Evolutionary conservation across 2,329 filamentous ascomycete species (phyloP), one percentile per base, ranked within the genome.

Genomic region (Nigrograna mackinnonii): DNA sequence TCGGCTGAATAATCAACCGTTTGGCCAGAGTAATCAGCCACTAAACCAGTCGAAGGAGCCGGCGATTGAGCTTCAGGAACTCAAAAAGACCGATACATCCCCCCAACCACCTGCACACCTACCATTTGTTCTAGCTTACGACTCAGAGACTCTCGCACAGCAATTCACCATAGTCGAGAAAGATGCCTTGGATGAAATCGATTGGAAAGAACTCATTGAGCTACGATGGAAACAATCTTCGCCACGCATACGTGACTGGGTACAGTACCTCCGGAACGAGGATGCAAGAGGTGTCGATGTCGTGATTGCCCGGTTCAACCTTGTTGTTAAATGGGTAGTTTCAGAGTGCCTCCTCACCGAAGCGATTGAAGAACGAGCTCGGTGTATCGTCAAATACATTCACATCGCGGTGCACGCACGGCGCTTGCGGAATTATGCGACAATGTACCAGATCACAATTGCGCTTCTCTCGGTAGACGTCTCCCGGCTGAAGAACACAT

Each of bases 161-260:
- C 89, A 94, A 56, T 89, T 94, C 54, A 92, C 88, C 0, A 77
- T 94, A 22, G 89, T 94, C 35, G 89, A 94, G 60, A 91, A 92
- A 64, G 89, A 92, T 61, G 89, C 88, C 1, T 74, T 94, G 17
- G 88, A 90, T 54, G 89, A 92, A 65, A 87, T 94, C 49, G 88
- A 92, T 68, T 94, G 89, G 89, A 90, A 87, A 62, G 89, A 94
- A 54, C 75, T 94, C 11, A 88, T 92, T 41, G 87, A 91, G 41
- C 85, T 94, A 78, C 82, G 82, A 37, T 92, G 89, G 87, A 89
- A 88, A 62, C 83, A 90, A 54, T 78, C 80, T 13, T 80, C 79
- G 35, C 83, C 79, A 37, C 76, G 85, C 46, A 80, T 83, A 24
- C 80, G 84, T 39, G 89, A 90, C 17, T 94, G 89, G 89, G 88